A percentile compares a stretch with the other conserved stretches of the same genome.
Conservation (phyloP, 371 early-diverging fungal genomes). For the Mucor piriformis region DNA sequence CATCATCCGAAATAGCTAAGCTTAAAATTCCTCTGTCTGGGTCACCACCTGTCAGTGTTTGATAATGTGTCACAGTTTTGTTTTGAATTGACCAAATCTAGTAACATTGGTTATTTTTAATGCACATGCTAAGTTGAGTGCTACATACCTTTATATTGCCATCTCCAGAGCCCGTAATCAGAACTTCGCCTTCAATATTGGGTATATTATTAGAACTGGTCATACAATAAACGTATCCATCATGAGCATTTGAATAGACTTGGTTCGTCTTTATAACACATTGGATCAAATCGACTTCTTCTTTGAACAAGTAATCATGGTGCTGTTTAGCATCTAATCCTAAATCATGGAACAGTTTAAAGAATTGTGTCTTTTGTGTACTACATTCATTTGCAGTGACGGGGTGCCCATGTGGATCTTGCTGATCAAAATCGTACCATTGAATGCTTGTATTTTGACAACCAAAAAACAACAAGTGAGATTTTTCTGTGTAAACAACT, state of each 20-base stretch:
- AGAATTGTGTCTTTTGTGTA: constrained; percentile 35
- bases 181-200: constrained; percentile 56
- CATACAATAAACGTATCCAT: constrained; percentile 77
- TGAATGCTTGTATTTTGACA: constrained; percentile 84
- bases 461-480: constrained; percentile 68
- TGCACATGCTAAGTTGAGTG: too few species aligned
- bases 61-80: constrained; percentile 42
- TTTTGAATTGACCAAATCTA: constrained; percentile 64
- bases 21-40: constrained; percentile 65
- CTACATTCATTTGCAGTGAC: not conserved
- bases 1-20: constrained; percentile 68
- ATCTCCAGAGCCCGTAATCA: constrained; percentile 76
- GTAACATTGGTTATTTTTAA: too few species aligned
- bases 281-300: constrained; percentile 48
- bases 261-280: constrained; percentile 61
- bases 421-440: constrained; percentile 66
- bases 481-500: constrained; percentile 56
- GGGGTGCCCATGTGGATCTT: not conserved
- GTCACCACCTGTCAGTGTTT: constrained; percentile 46
- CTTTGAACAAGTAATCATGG: constrained; percentile 12
- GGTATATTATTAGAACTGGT: constrained; percentile 57
- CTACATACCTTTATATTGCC: constrained; percentile 72
- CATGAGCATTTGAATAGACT: constrained; percentile 69
- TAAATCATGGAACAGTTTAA: constrained; percentile 44
- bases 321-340: constrained; percentile 2